Evolutionary conservation across 306 rosid species (phyloP).

Genomic region (Lithocarpus polystachyus): DNA sequence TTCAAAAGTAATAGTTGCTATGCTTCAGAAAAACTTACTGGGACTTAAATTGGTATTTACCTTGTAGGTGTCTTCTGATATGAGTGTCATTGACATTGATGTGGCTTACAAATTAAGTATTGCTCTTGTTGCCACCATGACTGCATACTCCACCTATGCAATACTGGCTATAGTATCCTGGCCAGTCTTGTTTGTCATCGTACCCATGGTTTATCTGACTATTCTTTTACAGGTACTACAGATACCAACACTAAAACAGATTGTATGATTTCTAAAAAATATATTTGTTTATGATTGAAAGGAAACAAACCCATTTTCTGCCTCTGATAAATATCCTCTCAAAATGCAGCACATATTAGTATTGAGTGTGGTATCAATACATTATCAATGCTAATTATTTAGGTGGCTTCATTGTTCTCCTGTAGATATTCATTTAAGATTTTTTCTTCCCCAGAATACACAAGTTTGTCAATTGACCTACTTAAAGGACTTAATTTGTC

Average conservation of each 20-base stretch:
- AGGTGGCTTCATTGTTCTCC: neutral
- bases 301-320: neutral
- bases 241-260: neutral
- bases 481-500: neutral
- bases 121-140: conserved; percentile 24
- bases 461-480: neutral
- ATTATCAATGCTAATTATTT: neutral
- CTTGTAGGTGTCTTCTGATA: conserved; percentile 48
- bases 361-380: neutral
- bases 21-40: neutral
- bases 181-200: conserved; percentile 50
- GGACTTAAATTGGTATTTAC: neutral
- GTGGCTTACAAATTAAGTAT: conserved; percentile 30
- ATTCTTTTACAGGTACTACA: conserved; percentile 45
- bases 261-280: neutral
- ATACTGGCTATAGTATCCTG: conserved; percentile 48
- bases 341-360: neutral
- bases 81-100: conserved; percentile 54
- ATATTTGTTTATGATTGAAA: neutral
- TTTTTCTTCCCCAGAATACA: neutral
- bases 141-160: conserved; percentile 26
- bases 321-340: neutral
- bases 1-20: neutral
- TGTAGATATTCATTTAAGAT: too few species aligned
- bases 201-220: conserved; percentile 42